Conservation (phyloP, 2,329 filamentous ascomycete genomes). For the Microcyclospora pomicola region DNA sequence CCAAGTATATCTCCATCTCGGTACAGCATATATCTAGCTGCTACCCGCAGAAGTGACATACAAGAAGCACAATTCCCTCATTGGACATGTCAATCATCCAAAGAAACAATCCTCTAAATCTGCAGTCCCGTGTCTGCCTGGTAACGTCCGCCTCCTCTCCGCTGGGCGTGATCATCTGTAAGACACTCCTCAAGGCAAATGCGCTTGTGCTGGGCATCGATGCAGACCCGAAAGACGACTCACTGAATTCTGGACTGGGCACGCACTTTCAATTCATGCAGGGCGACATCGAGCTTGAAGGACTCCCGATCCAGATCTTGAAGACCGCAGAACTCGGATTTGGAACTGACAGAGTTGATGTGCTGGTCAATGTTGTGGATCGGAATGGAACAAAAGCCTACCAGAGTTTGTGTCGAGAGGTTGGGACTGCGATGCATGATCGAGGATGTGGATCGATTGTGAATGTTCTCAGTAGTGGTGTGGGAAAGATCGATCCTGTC, state of each 20-base stretch:
- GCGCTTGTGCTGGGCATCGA: slow-evolving; percentile 13
- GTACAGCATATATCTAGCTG: not conserved
- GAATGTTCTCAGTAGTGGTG: slow-evolving; percentile 2
- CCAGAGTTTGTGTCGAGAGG: slow-evolving; percentile 1
- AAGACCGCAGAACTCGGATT: slow-evolving; percentile 6
- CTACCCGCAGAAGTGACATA: not conserved
- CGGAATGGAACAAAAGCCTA: slow-evolving; percentile 1
- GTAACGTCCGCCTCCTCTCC: slow-evolving; percentile 9
- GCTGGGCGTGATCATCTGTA: slow-evolving; percentile 10
- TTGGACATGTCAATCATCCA: slow-evolving; percentile 11
- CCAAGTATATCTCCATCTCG: not conserved
- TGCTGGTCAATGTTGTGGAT: slow-evolving; percentile 6
- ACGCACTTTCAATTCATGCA: slow-evolving; percentile 13
- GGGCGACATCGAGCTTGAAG: slow-evolving; percentile 1
- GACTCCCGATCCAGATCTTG: too few relatives aligned
- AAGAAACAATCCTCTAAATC: slow-evolving; percentile 8
- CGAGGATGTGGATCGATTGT: slow-evolving; percentile 8
- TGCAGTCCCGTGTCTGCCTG: slow-evolving; percentile 11
- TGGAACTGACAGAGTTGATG: slow-evolving; percentile 8
- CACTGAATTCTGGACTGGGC: slow-evolving; percentile 9
- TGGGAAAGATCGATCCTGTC: not conserved
- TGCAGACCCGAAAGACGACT: slow-evolving; percentile 5
- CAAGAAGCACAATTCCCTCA: not conserved
- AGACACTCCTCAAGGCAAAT: slow-evolving; percentile 13
- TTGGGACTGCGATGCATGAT: slow-evolving; percentile 5